A percentile compares a stretch with the other conserved stretches of the same genome.
These are phyloP conservation scores for Botrytis elliptica DNA, from an alignment of 2,329 filamentous ascomycete genomes.

Conservation along the genomic window DNA sequence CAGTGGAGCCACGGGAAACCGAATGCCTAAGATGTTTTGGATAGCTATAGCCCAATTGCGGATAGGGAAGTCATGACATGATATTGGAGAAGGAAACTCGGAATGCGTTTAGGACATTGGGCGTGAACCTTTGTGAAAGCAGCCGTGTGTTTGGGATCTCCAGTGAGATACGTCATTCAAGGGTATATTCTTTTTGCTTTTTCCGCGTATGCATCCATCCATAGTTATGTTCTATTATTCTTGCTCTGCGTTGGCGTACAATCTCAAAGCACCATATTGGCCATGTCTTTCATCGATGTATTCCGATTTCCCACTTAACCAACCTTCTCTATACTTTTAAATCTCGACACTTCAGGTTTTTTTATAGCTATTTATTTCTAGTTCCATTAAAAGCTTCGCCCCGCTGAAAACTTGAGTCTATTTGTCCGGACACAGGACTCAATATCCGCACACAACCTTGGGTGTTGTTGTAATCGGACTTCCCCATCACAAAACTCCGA, in stretches of 20 bases:
- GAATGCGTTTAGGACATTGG: neutral
- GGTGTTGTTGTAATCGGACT: conserved; percentile 4
- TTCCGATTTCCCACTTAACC: neutral
- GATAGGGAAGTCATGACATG: neutral
- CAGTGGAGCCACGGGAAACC: neutral
- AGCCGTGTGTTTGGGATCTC: neutral
- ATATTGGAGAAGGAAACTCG: neutral
- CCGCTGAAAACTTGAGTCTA: neutral
- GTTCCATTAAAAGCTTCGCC: neutral
- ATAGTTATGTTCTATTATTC: neutral
- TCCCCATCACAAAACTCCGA: conserved; percentile 14
- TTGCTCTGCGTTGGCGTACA: neutral
- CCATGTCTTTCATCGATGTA: neutral
- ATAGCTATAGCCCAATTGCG: too few relatives aligned
- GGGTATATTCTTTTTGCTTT: neutral
- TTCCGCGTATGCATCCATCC: neutral
- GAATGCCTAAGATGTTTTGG: neutral
- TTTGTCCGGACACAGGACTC: neutral
- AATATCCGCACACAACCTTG: neutral
- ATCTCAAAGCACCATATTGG: neutral
- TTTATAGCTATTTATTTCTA: neutral
- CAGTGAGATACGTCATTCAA: neutral
- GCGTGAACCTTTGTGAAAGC: neutral
- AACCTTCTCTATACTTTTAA: neutral
- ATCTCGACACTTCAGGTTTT: neutral